phyloP scores from a whole-genome alignment of 192 early-diverging fungal species.

The Rhizophagus sp. region DNA sequence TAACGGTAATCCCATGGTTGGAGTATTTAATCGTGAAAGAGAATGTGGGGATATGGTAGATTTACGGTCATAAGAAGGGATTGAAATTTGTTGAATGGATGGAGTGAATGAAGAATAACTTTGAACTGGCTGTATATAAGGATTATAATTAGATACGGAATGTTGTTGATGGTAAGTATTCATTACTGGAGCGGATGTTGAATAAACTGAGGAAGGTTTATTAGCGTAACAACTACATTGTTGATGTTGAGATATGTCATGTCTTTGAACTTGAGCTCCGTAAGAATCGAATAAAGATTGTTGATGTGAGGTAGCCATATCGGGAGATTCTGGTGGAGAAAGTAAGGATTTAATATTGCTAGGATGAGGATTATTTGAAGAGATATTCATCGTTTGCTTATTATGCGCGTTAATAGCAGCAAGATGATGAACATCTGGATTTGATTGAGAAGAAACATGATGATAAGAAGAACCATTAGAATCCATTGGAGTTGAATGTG shows the following conservation, averaged over 20 bases:
- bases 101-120: not conserved
- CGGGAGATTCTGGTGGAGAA: conserved; percentile 17
- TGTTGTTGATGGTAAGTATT: not conserved
- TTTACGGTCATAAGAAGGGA: conserved; percentile 1
- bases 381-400: not conserved
- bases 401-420: conserved; percentile 16
- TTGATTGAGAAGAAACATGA: not conserved
- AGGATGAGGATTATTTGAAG: conserved; percentile 1
- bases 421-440: not conserved
- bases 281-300: not conserved
- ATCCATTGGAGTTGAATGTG: not conserved
- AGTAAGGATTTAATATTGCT: conserved; percentile 6
- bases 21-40: not conserved
- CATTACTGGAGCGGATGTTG: not conserved
- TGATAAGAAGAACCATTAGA: not conserved
- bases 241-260: not conserved
- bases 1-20: not conserved
- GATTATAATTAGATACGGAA: not conserved
- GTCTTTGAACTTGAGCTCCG: not conserved
- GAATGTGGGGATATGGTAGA: not conserved
- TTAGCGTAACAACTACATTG: conserved; percentile 7
- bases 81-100: not conserved
- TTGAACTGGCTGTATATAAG: not conserved
- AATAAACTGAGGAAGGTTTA: not conserved
- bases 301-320: not conserved